Percentiles rank a stretch among this genome's conserved stretches.
These are phyloP conservation scores for Camellia granthamiana DNA, from an alignment of 148 eudicot genomes.

Conservation along the genomic window DNA sequence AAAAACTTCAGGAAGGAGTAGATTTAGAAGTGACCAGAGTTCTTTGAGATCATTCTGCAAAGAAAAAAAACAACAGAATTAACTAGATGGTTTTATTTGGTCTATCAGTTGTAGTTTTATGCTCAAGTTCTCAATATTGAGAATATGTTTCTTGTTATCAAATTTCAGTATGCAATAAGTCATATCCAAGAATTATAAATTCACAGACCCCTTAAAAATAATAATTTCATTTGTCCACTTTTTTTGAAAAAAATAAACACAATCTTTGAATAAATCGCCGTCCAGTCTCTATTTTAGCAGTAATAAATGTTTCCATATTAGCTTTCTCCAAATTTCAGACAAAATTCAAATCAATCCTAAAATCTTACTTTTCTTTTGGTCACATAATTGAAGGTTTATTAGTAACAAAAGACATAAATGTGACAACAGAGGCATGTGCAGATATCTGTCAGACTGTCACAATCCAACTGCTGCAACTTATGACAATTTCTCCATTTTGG, in stretches of 20 bases:
- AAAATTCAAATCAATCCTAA: not conserved
- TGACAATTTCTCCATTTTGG: not conserved
- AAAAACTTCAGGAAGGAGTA: constrained; percentile 98
- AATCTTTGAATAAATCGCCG: not conserved
- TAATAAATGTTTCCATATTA: not conserved
- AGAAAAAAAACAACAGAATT: constrained; percentile 1
- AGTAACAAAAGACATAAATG: not conserved
- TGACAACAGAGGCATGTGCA: not conserved
- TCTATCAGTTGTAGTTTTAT: not conserved
- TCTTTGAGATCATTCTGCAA: constrained; percentile 97
- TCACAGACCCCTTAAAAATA: not conserved
- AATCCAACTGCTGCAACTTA: constrained; percentile 1
- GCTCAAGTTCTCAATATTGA: not conserved
- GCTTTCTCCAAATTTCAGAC: not conserved
- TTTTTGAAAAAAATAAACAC: no score
- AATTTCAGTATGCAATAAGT: not conserved
- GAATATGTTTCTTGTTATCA: constrained; percentile 5
- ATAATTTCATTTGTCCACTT: not conserved
- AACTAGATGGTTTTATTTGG: not conserved
- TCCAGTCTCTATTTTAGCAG: not conserved
- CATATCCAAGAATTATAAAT: not conserved
- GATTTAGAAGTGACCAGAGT: constrained; percentile 94
- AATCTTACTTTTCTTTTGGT: not conserved
- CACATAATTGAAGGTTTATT: not conserved
- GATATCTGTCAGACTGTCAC: not conserved